Base-by-base conservation (phyloP, 768 basidiomycete genomes). In the Naganishia friedmannii region DNA sequence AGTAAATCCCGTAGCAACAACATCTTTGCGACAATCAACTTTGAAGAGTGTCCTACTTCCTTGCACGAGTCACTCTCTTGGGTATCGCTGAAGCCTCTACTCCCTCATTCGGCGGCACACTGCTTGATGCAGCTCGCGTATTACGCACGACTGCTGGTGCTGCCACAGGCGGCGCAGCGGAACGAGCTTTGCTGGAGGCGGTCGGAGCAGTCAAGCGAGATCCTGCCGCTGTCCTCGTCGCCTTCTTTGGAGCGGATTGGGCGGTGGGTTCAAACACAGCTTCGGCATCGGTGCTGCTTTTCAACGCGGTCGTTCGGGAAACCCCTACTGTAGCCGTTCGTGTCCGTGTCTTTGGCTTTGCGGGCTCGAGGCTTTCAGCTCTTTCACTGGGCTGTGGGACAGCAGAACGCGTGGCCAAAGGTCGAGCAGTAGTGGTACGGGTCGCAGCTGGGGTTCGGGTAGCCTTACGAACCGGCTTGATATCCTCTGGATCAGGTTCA, bases 61-160 rank as follows among this genome's bases (percentile, higher is more conserved):
- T 67, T 9, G 70, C 70, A 15, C 70, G 55, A 0, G 70, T 71
- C 28, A 60, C 70, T n/a, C 70, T 26, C 48, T 71, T 71, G n/a
- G 70, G 66, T 19, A 56, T 46, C 4, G 34, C 70, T 4, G 66
- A 23, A 8, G 32, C 29, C 39, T 46, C 66, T 6, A 21, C 32
- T 19, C 12, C 26, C 17, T 46, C 66, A 29, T 17, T 23, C 23
- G 65, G 42, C 6, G 48, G 42, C 31, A 56, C 45, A 66, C 13
- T 66, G 19, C 66, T 63, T 2, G 70, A 53, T 37, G 53, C 34
- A 8, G 69, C 60, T 42, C 60, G 53, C 3, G 69, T 70, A 8
- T 65, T 65, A 3, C 63, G 57, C 26, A 53, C 58, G 2, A 57
- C 17, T 57, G 46, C 37, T 10, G 57, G 26, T 23, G 37, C 51